Conservation (phyloP, 2,329 filamentous ascomycete species). For the Sarocladium strictum region DNA sequence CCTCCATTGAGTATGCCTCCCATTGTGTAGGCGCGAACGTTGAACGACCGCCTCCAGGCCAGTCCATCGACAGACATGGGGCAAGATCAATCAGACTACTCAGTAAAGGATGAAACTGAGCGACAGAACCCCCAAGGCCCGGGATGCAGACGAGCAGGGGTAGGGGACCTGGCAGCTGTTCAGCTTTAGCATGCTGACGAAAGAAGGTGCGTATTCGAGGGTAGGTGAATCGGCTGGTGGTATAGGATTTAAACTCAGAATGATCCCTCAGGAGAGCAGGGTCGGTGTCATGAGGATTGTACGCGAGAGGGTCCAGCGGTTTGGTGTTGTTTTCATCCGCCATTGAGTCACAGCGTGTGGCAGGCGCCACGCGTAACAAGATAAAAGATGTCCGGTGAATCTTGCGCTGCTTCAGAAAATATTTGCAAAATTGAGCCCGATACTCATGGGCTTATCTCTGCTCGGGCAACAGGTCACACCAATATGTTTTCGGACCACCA, state of each 20-base stretch:
- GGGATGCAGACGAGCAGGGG: slow-evolving; percentile 89
- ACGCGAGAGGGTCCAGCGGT: slow-evolving; percentile 18
- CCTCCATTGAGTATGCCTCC: slow-evolving; percentile 73
- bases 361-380: not conserved
- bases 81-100: slow-evolving; percentile 77
- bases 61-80: slow-evolving; percentile 75
- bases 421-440: not conserved
- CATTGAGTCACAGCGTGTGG: slow-evolving; percentile 14
- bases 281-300: slow-evolving; percentile 52
- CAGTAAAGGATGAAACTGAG: slow-evolving; percentile 79
- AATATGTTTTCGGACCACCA: not conserved
- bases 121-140: slow-evolving; percentile 84
- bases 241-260: slow-evolving; percentile 65
- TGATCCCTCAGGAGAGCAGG: slow-evolving; percentile 75
- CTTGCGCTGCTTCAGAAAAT: not conserved
- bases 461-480: not conserved
- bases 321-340: slow-evolving; percentile 17
- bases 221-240: slow-evolving; percentile 66
- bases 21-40: slow-evolving; percentile 63
- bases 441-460: too few species aligned
- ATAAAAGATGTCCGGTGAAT: not conserved
- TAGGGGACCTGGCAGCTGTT: slow-evolving; percentile 70
- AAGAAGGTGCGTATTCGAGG: slow-evolving; percentile 76
- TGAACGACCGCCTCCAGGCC: slow-evolving; percentile 85
- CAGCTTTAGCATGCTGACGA: slow-evolving; percentile 73